Base-by-base conservation (phyloP, 129 eudicot genomes). In the Pulicaria dysenterica region DNA sequence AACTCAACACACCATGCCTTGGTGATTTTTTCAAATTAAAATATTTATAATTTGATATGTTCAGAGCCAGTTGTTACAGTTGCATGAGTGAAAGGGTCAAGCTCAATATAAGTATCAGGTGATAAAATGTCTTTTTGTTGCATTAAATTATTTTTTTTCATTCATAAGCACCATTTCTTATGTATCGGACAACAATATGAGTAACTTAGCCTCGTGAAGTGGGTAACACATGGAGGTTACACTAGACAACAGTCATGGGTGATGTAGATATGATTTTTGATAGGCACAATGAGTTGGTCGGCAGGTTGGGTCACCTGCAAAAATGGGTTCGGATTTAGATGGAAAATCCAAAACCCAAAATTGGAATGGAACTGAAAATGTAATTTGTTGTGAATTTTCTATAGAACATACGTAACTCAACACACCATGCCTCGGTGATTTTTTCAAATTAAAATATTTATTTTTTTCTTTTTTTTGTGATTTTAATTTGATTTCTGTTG, bases 1-100 rank as follows among this genome's bases (percentile, higher is more conserved):
- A n/a, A n/a, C n/a, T n/a, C n/a, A n/a, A n/a, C n/a, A n/a, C n/a
- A n/a, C n/a, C n/a, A n/a, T n/a, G n/a, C n/a, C n/a, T n/a, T n/a
- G n/a, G n/a, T n/a, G n/a, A n/a, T n/a, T n/a, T n/a, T n/a, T n/a
- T n/a, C n/a, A n/a, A n/a, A n/a, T n/a, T n/a, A n/a, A n/a, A n/a
- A n/a, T n/a, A n/a, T n/a, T n/a, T n/a, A n/a, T n/a, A 8, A 36
- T 77, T 49, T 77, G 39, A 53, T 64, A 38, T 31, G 8, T 45
- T 55, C 92, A 88, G 96, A 88, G 82, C 77, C 96, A 91, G 66
- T 63, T 84, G 75, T 72, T 83, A 5, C 97, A 91, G 79, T 63
- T 91, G 73, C 86, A 91, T 84, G 96, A 91, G 81, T 67, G 88
- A 84, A 89, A 79, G 72, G 84, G 88, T 64, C 96, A 86, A 77